Evolutionary conservation across 805 yeast species (phyloP), one percentile per base, ranked within the genome.

Genomic region (Henningerozyma blattae): DNA sequence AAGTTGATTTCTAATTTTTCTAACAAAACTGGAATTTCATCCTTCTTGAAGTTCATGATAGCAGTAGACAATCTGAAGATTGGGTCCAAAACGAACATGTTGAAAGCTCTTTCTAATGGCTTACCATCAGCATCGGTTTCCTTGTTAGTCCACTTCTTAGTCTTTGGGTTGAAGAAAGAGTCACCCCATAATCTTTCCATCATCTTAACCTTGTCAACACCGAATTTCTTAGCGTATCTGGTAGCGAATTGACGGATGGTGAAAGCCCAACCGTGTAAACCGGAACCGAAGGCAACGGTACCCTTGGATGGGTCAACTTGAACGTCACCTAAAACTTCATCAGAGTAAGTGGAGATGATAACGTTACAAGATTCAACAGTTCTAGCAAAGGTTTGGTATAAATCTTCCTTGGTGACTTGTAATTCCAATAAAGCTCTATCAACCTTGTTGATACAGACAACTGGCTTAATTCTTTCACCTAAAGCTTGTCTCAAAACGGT

Each of bases 261-360:
- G 86, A 87, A 87, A 64, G 95, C 96, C 97, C 97, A 89, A 70
- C 97, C 97, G 78, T 89, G 97, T 62, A 89, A 77, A 81, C 96
- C 97, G 67, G 97, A 89, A 75, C 94, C 96, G 70, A 89, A 89
- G 55, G 97, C 97, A 62, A 89, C 95, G 67, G 96, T 89, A 73
- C 97, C 97, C 64, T 68, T 67, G 67, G 87, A 93, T 68, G 97
- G 97, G 94, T 79, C 87, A 48, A 89, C 97, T 75, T 87, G 96
- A 58, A 72, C 78, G 62, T 89, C 97, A 73, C 97, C 97, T 47
- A 87, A 68, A 45, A 72, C 67, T 67, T 73, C 70, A 66, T 89
- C 97, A 58, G 76, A 70, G 72, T 89, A 89, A 56, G 97, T 89
- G 50, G 97, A 73, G 65, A 89, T 85, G 65, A 89, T 80, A 62